Evolutionary conservation across 192 early-diverging fungal genomes (phyloP).

Genomic region (Helicostylum pulchrum): DNA sequence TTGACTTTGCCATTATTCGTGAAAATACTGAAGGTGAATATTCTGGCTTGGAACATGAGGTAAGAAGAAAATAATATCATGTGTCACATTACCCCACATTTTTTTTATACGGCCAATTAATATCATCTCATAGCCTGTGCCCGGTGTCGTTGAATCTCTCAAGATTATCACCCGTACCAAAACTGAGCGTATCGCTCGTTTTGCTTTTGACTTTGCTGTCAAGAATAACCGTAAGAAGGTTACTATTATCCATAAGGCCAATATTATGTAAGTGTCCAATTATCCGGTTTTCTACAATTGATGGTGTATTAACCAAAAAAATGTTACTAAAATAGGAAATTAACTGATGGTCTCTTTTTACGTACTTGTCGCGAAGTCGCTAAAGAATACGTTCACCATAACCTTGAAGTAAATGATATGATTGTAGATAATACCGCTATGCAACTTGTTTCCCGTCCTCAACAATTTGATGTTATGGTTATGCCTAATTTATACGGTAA

Average conservation of each 20-base stretch:
- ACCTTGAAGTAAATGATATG: constrained; percentile 97
- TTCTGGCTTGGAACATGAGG: constrained; percentile 95
- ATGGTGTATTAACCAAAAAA: neutral
- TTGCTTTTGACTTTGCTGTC: constrained; percentile 98
- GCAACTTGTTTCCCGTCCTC: constrained; percentile 97
- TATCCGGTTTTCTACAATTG: too few relatives aligned
- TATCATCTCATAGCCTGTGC: constrained; percentile 64
- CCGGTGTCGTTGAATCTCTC: constrained; percentile 97
- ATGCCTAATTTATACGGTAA: constrained; percentile 99
- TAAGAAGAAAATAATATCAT: constrained; percentile 34
- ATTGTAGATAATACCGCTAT: constrained; percentile 99
- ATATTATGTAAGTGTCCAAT: constrained; percentile 81
- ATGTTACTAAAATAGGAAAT: constrained; percentile 60
- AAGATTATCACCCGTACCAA: constrained; percentile 97
- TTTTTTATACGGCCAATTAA: neutral
- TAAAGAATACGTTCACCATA: constrained; percentile 83
- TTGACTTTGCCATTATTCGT: constrained; percentile 98
- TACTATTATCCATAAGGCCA: constrained; percentile 99
- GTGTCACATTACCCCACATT: constrained; percentile 1
- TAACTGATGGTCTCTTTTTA: constrained; percentile 97
- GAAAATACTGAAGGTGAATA: constrained; percentile 99
- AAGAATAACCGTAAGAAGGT: constrained; percentile 98
- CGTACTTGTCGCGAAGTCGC: constrained; percentile 94
- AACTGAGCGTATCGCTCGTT: constrained; percentile 98
- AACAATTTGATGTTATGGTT: constrained; percentile 99